phyloP scores from a whole-genome alignment of 176 grass and related monocot species.

The Triticum timopheevii region DNA sequence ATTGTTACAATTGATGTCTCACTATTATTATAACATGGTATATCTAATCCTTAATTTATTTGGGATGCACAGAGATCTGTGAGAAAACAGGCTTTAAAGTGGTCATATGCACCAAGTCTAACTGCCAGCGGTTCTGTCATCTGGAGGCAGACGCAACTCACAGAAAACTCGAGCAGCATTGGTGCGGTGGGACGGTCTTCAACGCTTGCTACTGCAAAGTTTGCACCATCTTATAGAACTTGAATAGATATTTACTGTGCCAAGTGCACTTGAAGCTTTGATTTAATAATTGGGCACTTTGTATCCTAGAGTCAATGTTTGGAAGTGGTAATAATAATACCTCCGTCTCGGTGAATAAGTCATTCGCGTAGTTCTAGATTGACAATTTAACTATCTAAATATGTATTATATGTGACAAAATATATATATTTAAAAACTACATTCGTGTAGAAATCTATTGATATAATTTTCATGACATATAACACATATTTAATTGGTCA shows the following conservation, averaged over 20 bases:
- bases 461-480: too few species aligned
- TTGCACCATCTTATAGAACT: background rate
- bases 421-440: too few species aligned
- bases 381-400: too few species aligned
- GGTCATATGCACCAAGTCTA: background rate
- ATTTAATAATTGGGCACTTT: background rate
- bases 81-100: rapidly evolving
- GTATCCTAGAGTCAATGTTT: too few species aligned
- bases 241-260: background rate
- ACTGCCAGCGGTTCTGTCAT: background rate
- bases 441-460: too few species aligned
- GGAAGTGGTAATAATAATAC: too few species aligned
- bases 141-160: too few species aligned
- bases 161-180: background rate
- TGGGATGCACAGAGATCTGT: background rate
- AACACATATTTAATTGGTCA: too few species aligned
- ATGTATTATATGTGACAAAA: too few species aligned
- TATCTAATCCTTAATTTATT: background rate
- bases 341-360: too few species aligned
- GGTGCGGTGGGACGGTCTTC: background rate
- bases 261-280: background rate
- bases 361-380: too few species aligned
- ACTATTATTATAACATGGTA: background rate
- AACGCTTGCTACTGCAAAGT: background rate
- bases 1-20: background rate